Evolutionary conservation across 345 rosid genomes (phyloP), one percentile per base, ranked within the genome.

Genomic region (Excoecaria agallocha): DNA sequence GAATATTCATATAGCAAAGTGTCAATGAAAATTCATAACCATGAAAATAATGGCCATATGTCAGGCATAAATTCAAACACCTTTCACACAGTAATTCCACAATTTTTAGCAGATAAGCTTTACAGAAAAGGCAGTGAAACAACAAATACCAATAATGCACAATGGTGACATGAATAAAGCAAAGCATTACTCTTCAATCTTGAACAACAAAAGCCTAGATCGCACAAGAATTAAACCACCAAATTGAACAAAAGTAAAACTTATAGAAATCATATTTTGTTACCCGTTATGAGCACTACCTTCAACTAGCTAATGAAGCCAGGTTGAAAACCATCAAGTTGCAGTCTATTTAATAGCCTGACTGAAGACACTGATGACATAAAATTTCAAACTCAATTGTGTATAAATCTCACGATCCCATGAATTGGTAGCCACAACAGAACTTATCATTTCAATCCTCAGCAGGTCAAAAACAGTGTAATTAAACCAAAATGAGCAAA

Each of bases 1-100:
- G 93, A 79, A 85, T 37, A 52, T 30, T 24, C 19, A 68, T 49
- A 61, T 58, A 30, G 54, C 70, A 52, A 78, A 52, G 25, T 20
- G 46, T 79, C 25, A 85, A 73, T 12, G 6, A 20, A 22, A 74
- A 13, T 74, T 20, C 19, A 49, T 24, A 16, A 45, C 6, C 41
- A 38, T 3, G 12, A 50, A 50, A 16, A 8, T 68, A 5, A 0
- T n/a, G 19, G 39, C 5, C 22, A 39, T 3, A 6, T 30, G 8
- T 70, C 51, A 55, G 63, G 50, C 3, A 37, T 38, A 38, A 19
- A 37, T n/a, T 54, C 12, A 3, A 1, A 60, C 17, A 37, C 67
- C 11, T 17, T 9, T 10, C 48, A 16, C 48, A 62, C n/a, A n/a
- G 41, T 10, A 25, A 19, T 22, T 25, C 24, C 9, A 57, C 25